Evolutionary conservation across 2,329 filamentous ascomycete genomes (phyloP).

Genomic region (Dendrostoma leiphaemia): DNA sequence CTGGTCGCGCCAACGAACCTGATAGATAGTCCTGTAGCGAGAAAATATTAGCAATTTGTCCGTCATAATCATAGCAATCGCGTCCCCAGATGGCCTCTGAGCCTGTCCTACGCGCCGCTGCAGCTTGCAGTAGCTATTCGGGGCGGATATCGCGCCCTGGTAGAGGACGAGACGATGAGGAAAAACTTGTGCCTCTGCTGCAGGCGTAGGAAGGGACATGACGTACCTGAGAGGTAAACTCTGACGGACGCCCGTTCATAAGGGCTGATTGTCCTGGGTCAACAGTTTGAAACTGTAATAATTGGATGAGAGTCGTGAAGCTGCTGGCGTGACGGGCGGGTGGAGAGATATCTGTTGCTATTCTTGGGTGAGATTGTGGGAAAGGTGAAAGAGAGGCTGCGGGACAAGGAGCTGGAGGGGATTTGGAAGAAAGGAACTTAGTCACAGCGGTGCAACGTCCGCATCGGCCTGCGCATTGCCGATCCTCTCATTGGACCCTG

Average conservation of each 20-base stretch:
- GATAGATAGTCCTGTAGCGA: conserved; percentile 68
- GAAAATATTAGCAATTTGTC: conserved; percentile 40
- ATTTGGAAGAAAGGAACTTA: conserved; percentile 8
- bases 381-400: background rate
- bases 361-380: conserved; percentile 5
- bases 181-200: background rate
- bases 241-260: conserved; percentile 83
- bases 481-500: background rate
- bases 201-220: conserved; percentile 2
- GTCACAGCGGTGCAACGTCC: background rate
- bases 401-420: background rate
- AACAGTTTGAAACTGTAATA: conserved; percentile 24
- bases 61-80: conserved; percentile 11
- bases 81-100: background rate
- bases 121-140: conserved; percentile 1
- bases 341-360: conserved; percentile 1
- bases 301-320: conserved; percentile 19
- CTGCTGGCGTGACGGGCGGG: conserved; percentile 15
- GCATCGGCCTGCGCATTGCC: background rate
- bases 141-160: background rate
- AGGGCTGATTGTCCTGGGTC: conserved; percentile 56
- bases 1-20: conserved; percentile 50
- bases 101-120: background rate
- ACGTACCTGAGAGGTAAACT: conserved; percentile 83
- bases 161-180: background rate